Evolutionary conservation across 106 monocot species (phyloP).

Genomic region (Triglochin maritima): DNA sequence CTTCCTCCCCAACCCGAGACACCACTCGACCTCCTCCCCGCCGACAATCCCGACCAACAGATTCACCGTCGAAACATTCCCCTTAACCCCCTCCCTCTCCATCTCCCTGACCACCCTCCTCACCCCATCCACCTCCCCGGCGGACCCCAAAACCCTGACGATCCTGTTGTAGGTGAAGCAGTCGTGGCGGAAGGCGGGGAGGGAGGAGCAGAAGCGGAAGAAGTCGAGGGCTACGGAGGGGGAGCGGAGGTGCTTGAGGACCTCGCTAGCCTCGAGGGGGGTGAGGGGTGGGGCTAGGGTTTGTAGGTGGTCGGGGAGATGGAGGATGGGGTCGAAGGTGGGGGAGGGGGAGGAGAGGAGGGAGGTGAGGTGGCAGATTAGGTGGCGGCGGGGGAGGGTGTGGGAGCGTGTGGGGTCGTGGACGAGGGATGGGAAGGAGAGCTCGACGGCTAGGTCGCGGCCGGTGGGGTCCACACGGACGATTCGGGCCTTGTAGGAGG

Average conservation of each 20-base stretch:
- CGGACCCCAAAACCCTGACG: constrained; percentile 26
- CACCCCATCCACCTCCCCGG: constrained; percentile 17
- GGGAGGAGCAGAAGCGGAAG: constrained; percentile 51
- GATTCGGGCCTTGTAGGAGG: constrained; percentile 64
- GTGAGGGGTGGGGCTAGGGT: constrained; percentile 47
- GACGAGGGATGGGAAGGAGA: constrained; percentile 30
- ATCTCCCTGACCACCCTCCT: constrained; percentile 46
- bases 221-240: constrained; percentile 38
- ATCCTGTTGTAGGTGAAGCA: constrained; percentile 89
- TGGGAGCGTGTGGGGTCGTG: constrained; percentile 39
- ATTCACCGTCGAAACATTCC: constrained; percentile 80
- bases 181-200: constrained; percentile 64
- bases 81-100: constrained; percentile 57
- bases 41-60: constrained; percentile 57
- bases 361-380: constrained; percentile 54
- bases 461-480: constrained; percentile 31
- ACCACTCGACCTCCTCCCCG: constrained; percentile 33
- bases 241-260: constrained; percentile 50
- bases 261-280: constrained; percentile 60
- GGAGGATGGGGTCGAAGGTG: constrained; percentile 38
- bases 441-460: constrained; percentile 42
- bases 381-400: constrained; percentile 64
- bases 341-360: constrained; percentile 34
- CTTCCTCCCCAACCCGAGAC: constrained; percentile 52
- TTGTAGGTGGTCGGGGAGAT: constrained; percentile 65